Conservation (phyloP, 202 grass and related monocot genomes). For the Digitaria exilis region DNA sequence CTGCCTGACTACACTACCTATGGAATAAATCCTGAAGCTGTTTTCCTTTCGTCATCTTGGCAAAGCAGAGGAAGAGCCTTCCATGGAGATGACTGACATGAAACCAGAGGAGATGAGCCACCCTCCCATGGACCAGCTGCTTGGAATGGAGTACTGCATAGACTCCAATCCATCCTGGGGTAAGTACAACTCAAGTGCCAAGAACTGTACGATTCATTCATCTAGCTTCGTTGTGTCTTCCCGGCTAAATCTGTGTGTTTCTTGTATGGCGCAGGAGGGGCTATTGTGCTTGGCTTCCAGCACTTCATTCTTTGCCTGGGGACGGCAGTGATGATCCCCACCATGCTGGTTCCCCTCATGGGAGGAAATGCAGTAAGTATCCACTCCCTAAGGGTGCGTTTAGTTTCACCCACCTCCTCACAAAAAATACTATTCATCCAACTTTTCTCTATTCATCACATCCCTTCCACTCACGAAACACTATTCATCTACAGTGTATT, state of each 20-base stretch:
- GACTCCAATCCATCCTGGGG: slow-evolving; percentile 94
- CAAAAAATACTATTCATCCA: too few relatives aligned
- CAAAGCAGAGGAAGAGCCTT: background rate
- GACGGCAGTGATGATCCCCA: slow-evolving; percentile 80
- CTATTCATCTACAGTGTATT: too few relatives aligned
- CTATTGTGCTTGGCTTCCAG: slow-evolving; percentile 78
- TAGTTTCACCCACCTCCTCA: too few relatives aligned
- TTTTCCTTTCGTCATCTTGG: slow-evolving; percentile 25
- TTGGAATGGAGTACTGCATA: slow-evolving; percentile 84
- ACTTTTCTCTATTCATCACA: too few relatives aligned
- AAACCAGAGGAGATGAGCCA: slow-evolving; percentile 74
- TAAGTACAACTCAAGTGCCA: slow-evolving; percentile 28
- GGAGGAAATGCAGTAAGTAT: slow-evolving; percentile 76
- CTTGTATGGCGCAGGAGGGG: slow-evolving; percentile 52
- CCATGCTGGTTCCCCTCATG: slow-evolving; percentile 75
- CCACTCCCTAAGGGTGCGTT: too few relatives aligned
- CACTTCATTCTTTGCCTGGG: slow-evolving; percentile 80
- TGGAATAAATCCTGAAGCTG: slow-evolving; percentile 9
- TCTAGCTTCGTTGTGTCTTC: background rate
- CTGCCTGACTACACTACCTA: background rate
- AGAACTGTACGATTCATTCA: slow-evolving; percentile 20
- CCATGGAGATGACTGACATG: slow-evolving; percentile 50
- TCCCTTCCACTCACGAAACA: too few relatives aligned
- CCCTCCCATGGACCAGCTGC: slow-evolving; percentile 88
- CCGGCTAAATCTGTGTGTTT: slow-evolving; percentile 8